phyloP scores from a whole-genome alignment of 78 protist genomes.

The Pelomyxa schiedti region DNA sequence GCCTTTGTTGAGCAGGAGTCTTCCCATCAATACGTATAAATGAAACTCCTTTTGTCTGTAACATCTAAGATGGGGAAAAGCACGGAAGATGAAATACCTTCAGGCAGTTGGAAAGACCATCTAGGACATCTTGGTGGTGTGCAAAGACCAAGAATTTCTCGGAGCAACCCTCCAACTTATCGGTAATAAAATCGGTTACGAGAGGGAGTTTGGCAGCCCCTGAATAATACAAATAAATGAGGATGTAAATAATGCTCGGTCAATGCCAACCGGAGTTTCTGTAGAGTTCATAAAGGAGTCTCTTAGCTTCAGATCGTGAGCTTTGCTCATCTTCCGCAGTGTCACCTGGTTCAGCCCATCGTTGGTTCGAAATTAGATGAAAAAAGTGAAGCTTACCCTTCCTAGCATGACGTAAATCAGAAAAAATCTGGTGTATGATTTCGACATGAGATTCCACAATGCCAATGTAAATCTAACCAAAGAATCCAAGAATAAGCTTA shows the following conservation, averaged over 20 bases:
- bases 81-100: constrained; percentile 9
- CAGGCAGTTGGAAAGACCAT: constrained; percentile 19
- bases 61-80: background rate
- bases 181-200: constrained; percentile 4
- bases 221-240: too few relatives aligned
- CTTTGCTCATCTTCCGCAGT: too few relatives aligned
- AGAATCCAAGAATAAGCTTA: too few relatives aligned
- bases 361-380: too few relatives aligned
- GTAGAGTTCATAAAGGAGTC: constrained; percentile 20
- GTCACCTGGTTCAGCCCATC: too few relatives aligned
- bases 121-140: constrained; percentile 35
- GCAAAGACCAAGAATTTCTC: constrained; percentile 43
- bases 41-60: background rate
- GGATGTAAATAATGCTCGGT: too few relatives aligned
- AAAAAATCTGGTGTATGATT: background rate
- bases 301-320: too few relatives aligned
- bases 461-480: background rate
- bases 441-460: background rate
- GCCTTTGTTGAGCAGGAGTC: constrained; percentile 17
- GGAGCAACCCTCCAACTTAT: constrained; percentile 2
- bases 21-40: constrained; percentile 32
- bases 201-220: constrained; percentile 34
- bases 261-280: too few relatives aligned
- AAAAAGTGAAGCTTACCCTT: too few relatives aligned
- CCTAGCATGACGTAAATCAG: too few relatives aligned